Percentiles rank a stretch among this genome's conserved stretches.
phyloP scores from a whole-genome alignment of 2,329 filamentous ascomycete genomes.

The Pestalotiopsis sp. region DNA sequence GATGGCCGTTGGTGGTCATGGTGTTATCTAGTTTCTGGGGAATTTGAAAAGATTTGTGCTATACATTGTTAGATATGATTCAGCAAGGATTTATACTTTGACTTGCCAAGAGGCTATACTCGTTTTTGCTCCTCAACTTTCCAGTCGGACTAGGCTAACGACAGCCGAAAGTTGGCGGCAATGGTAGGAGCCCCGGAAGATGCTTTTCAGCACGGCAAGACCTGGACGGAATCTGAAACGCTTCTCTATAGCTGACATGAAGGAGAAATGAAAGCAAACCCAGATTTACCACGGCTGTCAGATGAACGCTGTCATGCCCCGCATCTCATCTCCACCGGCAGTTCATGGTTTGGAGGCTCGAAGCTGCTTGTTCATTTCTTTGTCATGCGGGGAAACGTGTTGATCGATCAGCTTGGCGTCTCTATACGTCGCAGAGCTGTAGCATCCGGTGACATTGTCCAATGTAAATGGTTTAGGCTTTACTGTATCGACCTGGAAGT shows the following conservation, averaged over 20 bases:
- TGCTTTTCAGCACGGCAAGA: not conserved
- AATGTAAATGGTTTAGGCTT: not conserved
- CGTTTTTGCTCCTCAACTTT: not conserved
- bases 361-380: constrained; percentile 4
- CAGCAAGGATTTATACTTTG: not conserved
- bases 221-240: not conserved
- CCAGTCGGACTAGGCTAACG: not conserved
- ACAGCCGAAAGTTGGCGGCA: not conserved
- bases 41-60: not conserved
- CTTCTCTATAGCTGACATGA: not conserved
- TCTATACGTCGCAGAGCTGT: not conserved
- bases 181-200: not conserved
- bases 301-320: not conserved
- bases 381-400: constrained; percentile 4
- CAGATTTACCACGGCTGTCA: not conserved
- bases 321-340: constrained; percentile 2
- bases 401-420: not conserved
- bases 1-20: not conserved
- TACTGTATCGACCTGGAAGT: not conserved
- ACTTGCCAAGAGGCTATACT: not conserved
- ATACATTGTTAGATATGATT: not conserved
- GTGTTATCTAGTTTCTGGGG: not conserved
- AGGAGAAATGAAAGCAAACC: not conserved
- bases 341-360: not conserved
- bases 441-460: not conserved